Evolutionary conservation across 495 filamentous ascomycete genomes (phyloP).

Genomic region (Sordaria brevicollis): DNA sequence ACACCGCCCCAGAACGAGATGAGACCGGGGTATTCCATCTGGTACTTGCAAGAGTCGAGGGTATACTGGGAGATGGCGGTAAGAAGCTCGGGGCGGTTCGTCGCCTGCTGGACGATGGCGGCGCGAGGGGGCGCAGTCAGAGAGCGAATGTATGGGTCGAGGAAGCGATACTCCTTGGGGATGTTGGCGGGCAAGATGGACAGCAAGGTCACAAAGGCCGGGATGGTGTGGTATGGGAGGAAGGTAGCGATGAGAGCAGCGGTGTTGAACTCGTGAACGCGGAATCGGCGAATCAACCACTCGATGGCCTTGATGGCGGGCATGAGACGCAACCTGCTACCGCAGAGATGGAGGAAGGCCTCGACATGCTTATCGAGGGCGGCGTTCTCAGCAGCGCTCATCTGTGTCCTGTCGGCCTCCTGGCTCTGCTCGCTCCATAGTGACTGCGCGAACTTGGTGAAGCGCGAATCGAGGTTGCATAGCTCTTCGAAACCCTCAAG

Average conservation of each 20-base stretch:
- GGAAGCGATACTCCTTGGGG: slow-evolving; percentile 66
- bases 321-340: slow-evolving; percentile 65
- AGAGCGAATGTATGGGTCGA: slow-evolving; percentile 72
- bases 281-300: slow-evolving; percentile 86
- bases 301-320: slow-evolving; percentile 85
- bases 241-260: slow-evolving; percentile 71
- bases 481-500: slow-evolving; percentile 82
- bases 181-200: slow-evolving; percentile 68
- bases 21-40: slow-evolving; percentile 61
- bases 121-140: slow-evolving; percentile 65
- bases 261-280: slow-evolving; percentile 85
- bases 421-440: slow-evolving; percentile 92
- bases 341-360: slow-evolving; percentile 67
- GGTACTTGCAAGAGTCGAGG: slow-evolving; percentile 52
- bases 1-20: slow-evolving; percentile 83
- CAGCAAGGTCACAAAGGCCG: slow-evolving; percentile 69
- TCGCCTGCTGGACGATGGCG: slow-evolving; percentile 69
- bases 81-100: slow-evolving; percentile 60
- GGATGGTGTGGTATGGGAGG: slow-evolving; percentile 79
- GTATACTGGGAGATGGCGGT: slow-evolving; percentile 63
- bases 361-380: slow-evolving; percentile 69
- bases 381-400: slow-evolving; percentile 70
- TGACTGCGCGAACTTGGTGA: slow-evolving; percentile 53
- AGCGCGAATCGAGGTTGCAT: slow-evolving; percentile 72
- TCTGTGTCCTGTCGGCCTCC: slow-evolving; percentile 69